Conservation (phyloP, 306 rosid species). For the Astragalus glycyphyllos region DNA sequence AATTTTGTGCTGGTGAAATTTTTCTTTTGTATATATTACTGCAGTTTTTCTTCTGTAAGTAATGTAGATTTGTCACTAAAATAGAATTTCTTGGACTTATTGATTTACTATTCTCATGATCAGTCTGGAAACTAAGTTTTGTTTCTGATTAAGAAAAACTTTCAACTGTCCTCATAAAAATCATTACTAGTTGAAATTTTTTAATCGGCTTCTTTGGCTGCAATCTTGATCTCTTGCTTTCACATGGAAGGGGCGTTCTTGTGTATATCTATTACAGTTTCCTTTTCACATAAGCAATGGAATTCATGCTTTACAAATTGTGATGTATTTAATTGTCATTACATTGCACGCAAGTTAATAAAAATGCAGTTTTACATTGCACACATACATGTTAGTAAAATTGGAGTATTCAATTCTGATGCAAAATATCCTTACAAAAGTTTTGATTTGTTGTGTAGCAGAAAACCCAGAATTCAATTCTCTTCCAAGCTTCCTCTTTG, state of each 20-base stretch:
- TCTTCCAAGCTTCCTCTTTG: slow-evolving; percentile 87
- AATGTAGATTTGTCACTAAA: not conserved
- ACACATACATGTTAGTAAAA: too few species aligned
- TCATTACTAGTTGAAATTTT: too few species aligned
- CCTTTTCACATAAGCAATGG: not conserved
- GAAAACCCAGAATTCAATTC: slow-evolving; percentile 60
- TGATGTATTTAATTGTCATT: slow-evolving; percentile 14
- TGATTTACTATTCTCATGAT: not conserved
- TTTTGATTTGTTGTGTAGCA: slow-evolving; percentile 47
- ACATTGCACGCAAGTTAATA: slow-evolving; percentile 13
- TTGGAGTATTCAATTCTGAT: slow-evolving; percentile 3
- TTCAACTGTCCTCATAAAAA: too few species aligned
- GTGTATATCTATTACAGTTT: slow-evolving; percentile 2
- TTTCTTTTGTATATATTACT: not conserved
- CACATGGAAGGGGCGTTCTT: not conserved
- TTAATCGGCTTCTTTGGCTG: too few species aligned
- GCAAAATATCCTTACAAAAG: slow-evolving; percentile 3
- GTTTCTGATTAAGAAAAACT: slow-evolving; percentile 33
- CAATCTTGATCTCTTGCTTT: too few species aligned
- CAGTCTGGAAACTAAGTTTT: not conserved
- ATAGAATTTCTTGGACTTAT: not conserved
- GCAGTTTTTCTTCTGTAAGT: slow-evolving; percentile 17
- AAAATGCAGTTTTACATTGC: too few species aligned
- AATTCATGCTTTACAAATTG: slow-evolving; percentile 28
- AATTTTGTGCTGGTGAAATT: not conserved